These are phyloP conservation scores for Chlamydomonas schloesseri DNA, from an alignment of 139 green algal genomes.

Conservation along the genomic window DNA sequence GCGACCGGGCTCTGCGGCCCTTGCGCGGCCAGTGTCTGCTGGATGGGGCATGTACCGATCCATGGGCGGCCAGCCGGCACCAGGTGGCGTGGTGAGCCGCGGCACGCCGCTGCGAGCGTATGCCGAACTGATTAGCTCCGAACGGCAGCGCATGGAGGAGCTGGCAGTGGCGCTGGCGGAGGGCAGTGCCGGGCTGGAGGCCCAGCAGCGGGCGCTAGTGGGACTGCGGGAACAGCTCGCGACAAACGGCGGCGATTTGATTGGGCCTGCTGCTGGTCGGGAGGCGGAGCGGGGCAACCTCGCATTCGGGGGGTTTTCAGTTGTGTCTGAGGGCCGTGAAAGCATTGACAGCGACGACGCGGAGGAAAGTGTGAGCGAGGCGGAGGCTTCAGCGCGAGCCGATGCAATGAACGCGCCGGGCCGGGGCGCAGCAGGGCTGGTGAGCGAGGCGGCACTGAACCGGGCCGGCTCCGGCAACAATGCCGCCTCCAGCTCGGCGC, in stretches of 20 bases:
- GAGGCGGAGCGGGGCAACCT: neutral
- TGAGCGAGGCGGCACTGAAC: too few species aligned
- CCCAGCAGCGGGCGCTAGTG: constrained; percentile 18
- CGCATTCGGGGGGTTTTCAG: neutral
- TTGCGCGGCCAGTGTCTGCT: neutral
- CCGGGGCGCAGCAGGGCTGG: too few species aligned
- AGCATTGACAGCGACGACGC: too few species aligned
- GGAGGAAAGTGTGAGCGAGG: too few species aligned
- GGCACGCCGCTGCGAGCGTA: constrained; percentile 8
- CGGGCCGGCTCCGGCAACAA: too few species aligned
- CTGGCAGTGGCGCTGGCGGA: constrained; percentile 12
- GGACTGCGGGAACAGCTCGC: neutral
- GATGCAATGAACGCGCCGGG: too few species aligned
- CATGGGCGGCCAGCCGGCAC: neutral
- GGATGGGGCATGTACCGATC: constrained; percentile 19
- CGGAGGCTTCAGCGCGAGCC: neutral
- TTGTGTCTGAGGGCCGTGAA: neutral
- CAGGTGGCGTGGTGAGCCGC: neutral
- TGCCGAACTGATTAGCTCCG: neutral
- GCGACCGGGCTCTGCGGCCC: neutral
- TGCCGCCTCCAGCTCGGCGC: too few species aligned
- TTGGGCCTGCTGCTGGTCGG: neutral
- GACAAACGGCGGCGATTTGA: neutral
- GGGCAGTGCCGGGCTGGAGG: neutral
- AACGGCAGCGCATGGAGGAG: constrained; percentile 30